These are phyloP conservation scores for Haplographium delicatum DNA, from an alignment of 495 filamentous ascomycete species.

Conservation along the genomic window DNA sequence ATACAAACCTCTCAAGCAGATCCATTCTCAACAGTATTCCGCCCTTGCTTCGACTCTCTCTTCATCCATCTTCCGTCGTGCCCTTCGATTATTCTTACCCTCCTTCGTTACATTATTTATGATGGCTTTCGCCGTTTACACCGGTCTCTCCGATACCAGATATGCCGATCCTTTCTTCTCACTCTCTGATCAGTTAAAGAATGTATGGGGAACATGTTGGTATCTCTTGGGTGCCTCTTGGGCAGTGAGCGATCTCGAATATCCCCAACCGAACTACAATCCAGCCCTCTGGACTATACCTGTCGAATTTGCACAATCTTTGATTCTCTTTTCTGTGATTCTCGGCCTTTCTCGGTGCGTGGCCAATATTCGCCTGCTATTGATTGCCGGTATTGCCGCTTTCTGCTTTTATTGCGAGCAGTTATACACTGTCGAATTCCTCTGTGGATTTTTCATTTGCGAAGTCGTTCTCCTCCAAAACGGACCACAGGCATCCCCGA, in stretches of 20 bases:
- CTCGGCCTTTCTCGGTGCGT: conserved; percentile 49
- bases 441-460: conserved; percentile 54
- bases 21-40: conserved; percentile 43
- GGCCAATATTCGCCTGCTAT: conserved; percentile 38
- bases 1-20: conserved; percentile 56
- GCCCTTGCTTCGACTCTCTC: conserved; percentile 36
- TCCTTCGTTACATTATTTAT: conserved; percentile 50
- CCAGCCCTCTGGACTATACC: conserved; percentile 72
- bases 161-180: conserved; percentile 25
- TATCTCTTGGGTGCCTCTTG: conserved; percentile 44
- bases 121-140: conserved; percentile 48
- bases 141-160: conserved; percentile 41
- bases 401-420: conserved; percentile 55
- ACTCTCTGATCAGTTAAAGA: conserved; percentile 12
- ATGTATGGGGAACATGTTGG: conserved; percentile 39
- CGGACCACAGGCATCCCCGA: background rate
- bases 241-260: conserved; percentile 40
- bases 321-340: conserved; percentile 57
- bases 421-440: conserved; percentile 56
- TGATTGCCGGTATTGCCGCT: conserved; percentile 40
- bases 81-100: conserved; percentile 58
- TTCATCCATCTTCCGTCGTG: conserved; percentile 61
- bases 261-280: conserved; percentile 50
- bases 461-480: conserved; percentile 49
- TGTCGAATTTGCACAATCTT: conserved; percentile 60